Evolutionary conservation across 768 basidiomycete species (phyloP).

Genomic region (Pluteus cervinus): DNA sequence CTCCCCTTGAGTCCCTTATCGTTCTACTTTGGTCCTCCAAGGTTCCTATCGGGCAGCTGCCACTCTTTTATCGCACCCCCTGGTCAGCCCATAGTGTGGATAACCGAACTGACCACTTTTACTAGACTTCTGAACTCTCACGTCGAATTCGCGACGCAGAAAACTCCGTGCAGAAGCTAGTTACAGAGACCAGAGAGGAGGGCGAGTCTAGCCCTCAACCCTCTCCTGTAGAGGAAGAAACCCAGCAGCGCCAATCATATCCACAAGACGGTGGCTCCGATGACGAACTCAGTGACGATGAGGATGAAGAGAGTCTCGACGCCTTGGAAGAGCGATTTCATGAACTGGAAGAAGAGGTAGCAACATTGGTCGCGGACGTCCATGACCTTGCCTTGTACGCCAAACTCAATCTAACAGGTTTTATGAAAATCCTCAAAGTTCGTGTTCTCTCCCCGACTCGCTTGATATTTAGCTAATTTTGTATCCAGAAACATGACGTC

Average conservation of each 20-base stretch:
- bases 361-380: conserved; percentile 87
- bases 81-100: neutral
- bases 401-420: conserved; percentile 97
- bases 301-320: conserved; percentile 52
- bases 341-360: conserved; percentile 88
- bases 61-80: neutral
- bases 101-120: conserved; percentile 3
- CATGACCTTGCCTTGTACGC: conserved; percentile 90
- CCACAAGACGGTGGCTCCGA: conserved; percentile 68
- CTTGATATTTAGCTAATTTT: neutral
- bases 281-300: conserved; percentile 45
- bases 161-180: conserved; percentile 72
- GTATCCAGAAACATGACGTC: conserved; percentile 85
- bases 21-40: no score
- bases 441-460: conserved; percentile 7
- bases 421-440: conserved; percentile 97
- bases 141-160: conserved; percentile 80
- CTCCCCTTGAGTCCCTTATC: no score
- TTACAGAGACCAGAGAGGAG: conserved; percentile 42
- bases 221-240: conserved; percentile 42
- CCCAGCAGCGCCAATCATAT: conserved; percentile 44
- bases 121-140: conserved; percentile 78
- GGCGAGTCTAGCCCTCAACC: conserved; percentile 5
- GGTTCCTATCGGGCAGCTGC: neutral
- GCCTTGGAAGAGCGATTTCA: conserved; percentile 84